Evolutionary conservation across 164 flowering plant genomes (phyloP), one percentile per base, ranked within the genome.

Genomic region (Vitis amurensis): DNA sequence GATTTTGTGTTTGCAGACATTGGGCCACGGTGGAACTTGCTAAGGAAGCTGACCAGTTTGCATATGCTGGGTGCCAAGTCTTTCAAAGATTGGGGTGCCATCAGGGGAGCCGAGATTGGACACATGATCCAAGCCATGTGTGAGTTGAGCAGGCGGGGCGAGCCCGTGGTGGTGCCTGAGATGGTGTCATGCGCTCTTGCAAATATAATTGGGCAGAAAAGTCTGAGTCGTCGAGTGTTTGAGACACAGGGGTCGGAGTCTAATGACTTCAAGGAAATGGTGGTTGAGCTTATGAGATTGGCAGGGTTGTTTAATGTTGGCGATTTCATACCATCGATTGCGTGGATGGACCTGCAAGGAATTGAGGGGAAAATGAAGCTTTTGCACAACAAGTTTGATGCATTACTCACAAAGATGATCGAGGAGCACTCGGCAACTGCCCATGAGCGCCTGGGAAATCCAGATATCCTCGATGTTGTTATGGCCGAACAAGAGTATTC

Each of bases 271-370:
- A 84, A 84, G 67, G 81, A 75, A 51, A 82, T 86, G 89, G 86
- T 86, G 53, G 83, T 82, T 64, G 89, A 86, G 81, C 67, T 84
- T 9, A 82, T 82, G 86, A 74, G 71, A 2, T 6, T 59, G 0
- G 84, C 83, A 0, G 87, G 87, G 13, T 47, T 48, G 7, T 80
- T 84, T 70, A 84, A 82, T 61, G 71, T 84, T 16, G 89, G 89
- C 0, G 86, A 86, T n/a, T 83, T 78, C 49, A 82, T 83, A 2
- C 87, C 89, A 0, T 72, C 83, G 0, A 59, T 86, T 44, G 83
- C 76, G 1, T 79, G 83, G 81, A 67, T 83, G 83, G 85, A 85
- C 29, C 59, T 85, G 67, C 86, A 81, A 50, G 86, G 89, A n/a
- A 78, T 80, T 10, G 78, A 67, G 61, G n/a, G 69, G 0, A 72